Evolutionary conservation across 208 protist species (phyloP).

Genomic region (Trypanosomatidae sp.): DNA sequence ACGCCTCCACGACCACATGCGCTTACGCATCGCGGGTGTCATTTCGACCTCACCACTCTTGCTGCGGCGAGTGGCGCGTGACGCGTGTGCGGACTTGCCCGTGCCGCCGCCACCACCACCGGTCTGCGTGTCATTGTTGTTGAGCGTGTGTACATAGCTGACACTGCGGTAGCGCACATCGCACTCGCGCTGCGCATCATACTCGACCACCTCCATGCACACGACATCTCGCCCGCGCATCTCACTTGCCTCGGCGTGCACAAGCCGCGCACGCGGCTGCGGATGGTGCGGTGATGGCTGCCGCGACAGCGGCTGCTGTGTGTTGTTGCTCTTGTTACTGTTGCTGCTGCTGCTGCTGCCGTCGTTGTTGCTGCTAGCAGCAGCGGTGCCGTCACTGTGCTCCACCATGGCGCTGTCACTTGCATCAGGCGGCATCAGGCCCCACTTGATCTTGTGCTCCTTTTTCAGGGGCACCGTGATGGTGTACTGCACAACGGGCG

Average conservation of each 20-base stretch:
- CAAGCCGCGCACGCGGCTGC: constrained; percentile 51
- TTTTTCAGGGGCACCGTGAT: too few relatives aligned
- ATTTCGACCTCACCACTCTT: constrained; percentile 1
- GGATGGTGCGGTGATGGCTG: too few relatives aligned
- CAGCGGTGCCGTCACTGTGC: too few relatives aligned
- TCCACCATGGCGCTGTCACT: too few relatives aligned
- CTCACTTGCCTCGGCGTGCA: constrained; percentile 63
- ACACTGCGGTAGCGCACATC: constrained; percentile 83
- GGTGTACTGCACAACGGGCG: too few relatives aligned
- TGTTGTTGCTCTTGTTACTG: too few relatives aligned
- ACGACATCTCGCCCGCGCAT: constrained; percentile 38
- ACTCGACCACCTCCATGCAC: constrained; percentile 75
- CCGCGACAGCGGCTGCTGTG: too few relatives aligned
- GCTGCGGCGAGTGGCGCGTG: not conserved
- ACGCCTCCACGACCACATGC: constrained; percentile 49
- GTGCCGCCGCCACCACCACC: not conserved
- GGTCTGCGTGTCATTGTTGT: not conserved
- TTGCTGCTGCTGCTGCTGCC: too few relatives aligned
- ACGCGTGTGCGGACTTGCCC: not conserved
- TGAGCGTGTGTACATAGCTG: constrained; percentile 35
- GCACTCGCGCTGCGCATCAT: constrained; percentile 35
- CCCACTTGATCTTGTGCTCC: too few relatives aligned
- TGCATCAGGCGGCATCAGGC: too few relatives aligned
- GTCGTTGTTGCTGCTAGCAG: too few relatives aligned
- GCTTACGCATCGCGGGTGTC: constrained; percentile 5